phyloP scores from a whole-genome alignment of 2,329 filamentous ascomycete species.

The Colletotrichum sp. region DNA sequence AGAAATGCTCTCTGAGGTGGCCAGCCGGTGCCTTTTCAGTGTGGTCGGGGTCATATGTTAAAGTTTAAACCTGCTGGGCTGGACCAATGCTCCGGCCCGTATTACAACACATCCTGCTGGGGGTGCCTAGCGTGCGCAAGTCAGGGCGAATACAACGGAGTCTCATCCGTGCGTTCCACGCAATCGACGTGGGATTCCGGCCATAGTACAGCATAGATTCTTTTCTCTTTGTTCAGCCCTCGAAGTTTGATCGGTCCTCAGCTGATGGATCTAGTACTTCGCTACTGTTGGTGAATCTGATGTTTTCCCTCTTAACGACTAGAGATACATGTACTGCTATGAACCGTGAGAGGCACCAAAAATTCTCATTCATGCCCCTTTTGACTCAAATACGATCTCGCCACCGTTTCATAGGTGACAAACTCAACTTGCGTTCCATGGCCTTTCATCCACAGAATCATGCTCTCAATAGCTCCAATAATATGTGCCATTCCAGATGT shows the following conservation, averaged over 20 bases:
- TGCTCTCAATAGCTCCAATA: slow-evolving; percentile 46
- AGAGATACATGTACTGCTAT: neutral
- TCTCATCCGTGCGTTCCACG: neutral
- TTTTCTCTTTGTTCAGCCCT: no score
- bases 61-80: neutral
- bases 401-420: neutral
- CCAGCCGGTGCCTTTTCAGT: neutral
- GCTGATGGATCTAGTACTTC: no score
- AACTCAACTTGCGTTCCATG: neutral
- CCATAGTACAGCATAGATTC: neutral
- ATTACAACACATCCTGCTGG: neutral
- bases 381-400: neutral
- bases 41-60: neutral
- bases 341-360: neutral
- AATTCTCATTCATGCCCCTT: neutral
- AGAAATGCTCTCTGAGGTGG: neutral
- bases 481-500: slow-evolving; percentile 66
- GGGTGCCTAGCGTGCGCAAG: neutral
- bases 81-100: neutral
- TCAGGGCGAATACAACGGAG: neutral
- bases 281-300: neutral
- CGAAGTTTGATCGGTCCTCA: neutral
- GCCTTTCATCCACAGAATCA: neutral
- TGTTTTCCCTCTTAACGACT: neutral
- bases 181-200: neutral